Evolutionary conservation across 495 filamentous ascomycete genomes (phyloP).

Genomic region (Penicillium goetzii): DNA sequence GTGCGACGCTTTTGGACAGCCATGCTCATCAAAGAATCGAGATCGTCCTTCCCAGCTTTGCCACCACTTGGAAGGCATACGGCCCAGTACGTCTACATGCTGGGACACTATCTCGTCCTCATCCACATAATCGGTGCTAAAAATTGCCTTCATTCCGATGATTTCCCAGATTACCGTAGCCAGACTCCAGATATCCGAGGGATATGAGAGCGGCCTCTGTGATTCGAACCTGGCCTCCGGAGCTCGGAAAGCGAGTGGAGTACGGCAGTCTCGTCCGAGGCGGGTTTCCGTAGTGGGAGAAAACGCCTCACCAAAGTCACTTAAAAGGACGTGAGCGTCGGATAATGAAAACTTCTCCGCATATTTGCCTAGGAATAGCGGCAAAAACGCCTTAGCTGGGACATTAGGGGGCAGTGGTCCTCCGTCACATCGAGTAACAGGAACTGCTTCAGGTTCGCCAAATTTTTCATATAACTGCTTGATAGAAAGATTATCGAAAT

Average conservation of each 20-base stretch:
- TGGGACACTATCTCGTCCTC: conserved; percentile 34
- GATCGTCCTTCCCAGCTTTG: conserved; percentile 30
- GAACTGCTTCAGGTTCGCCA: no score
- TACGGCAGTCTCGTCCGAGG: conserved; percentile 38
- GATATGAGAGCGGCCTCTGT: conserved; percentile 30
- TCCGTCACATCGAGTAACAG: no score
- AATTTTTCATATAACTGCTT: no score
- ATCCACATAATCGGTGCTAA: conserved; percentile 31
- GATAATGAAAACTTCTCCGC: no score
- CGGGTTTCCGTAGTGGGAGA: conserved; percentile 9
- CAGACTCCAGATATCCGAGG: conserved; percentile 45
- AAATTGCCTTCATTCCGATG: conserved; percentile 39
- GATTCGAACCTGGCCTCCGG: conserved; percentile 42
- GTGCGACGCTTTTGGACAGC: conserved; percentile 25
- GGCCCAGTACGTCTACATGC: conserved; percentile 38
- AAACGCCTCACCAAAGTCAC: no score
- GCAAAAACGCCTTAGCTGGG: no score
- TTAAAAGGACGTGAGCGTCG: no score
- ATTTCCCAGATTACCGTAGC: conserved; percentile 44
- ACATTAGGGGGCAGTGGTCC: no score
- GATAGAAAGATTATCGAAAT: no score
- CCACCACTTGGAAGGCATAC: conserved; percentile 40
- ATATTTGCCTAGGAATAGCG: no score
- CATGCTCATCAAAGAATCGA: conserved; percentile 33
- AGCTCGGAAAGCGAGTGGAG: conserved; percentile 30